These are phyloP conservation scores for Fusarium transvaalense DNA, from an alignment of 2,329 filamentous ascomycete species.

Conservation along the genomic window DNA sequence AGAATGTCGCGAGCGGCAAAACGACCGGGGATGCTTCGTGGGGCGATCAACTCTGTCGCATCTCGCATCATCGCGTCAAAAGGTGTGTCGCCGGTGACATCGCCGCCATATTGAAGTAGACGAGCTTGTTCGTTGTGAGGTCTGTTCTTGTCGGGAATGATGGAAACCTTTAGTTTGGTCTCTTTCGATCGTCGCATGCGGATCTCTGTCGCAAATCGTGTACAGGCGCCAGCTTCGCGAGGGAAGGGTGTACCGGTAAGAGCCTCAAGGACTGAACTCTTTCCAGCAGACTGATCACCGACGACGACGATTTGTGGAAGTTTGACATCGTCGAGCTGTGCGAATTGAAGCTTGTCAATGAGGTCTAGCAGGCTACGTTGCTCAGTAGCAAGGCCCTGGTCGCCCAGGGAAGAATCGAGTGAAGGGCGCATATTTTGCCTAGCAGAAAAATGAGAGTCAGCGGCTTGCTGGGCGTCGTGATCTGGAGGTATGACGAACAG, in stretches of 20 bases:
- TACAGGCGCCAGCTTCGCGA: slow-evolving; percentile 70
- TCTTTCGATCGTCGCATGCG: slow-evolving; percentile 63
- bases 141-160: slow-evolving; percentile 66
- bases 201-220: slow-evolving; percentile 71
- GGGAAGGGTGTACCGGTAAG: slow-evolving; percentile 73
- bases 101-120: slow-evolving; percentile 62
- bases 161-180: slow-evolving; percentile 62
- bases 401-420: slow-evolving; percentile 63
- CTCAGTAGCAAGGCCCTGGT: slow-evolving; percentile 64
- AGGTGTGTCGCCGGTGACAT: slow-evolving; percentile 58
- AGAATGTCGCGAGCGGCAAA: slow-evolving; percentile 67
- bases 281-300: slow-evolving; percentile 73
- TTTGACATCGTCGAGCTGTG: slow-evolving; percentile 64
- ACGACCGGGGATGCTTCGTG: slow-evolving; percentile 62
- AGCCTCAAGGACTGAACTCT: slow-evolving; percentile 74
- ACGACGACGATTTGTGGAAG: slow-evolving; percentile 74
- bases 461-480: slow-evolving; percentile 32
- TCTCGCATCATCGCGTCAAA: slow-evolving; percentile 65
- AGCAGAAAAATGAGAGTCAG: slow-evolving; percentile 44
- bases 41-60: slow-evolving; percentile 65
- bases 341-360: slow-evolving; percentile 67
- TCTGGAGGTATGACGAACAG: slow-evolving; percentile 45
- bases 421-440: slow-evolving; percentile 55
- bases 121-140: slow-evolving; percentile 61
- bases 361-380: slow-evolving; percentile 69